Conservation (phyloP, 306 rosid genomes). For the Vigna mungo region DNA sequence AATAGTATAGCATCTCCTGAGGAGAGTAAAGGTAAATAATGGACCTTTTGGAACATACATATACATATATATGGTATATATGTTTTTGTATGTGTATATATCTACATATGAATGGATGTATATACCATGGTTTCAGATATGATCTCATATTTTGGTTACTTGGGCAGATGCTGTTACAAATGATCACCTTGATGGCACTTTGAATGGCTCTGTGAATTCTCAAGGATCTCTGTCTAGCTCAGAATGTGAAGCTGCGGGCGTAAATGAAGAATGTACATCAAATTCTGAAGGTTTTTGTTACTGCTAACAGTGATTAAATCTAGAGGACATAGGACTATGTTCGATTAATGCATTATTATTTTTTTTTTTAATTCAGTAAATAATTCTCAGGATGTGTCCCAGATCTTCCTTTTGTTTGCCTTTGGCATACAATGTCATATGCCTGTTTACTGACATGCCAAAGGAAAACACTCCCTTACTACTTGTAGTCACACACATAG, state of each 20-base stretch:
- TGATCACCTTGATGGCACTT: slow-evolving; percentile 53
- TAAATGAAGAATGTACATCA: slow-evolving; percentile 61
- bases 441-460: neutral
- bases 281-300: slow-evolving; percentile 58
- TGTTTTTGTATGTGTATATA: too few relatives aligned
- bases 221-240: slow-evolving; percentile 54
- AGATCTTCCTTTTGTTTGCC: neutral
- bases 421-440: neutral
- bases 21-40: slow-evolving; percentile 62
- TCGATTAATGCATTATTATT: neutral
- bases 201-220: slow-evolving; percentile 54
- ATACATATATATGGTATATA: too few relatives aligned
- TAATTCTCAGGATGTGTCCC: slow-evolving; percentile 3
- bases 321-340: neutral
- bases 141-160: slow-evolving; percentile 38
- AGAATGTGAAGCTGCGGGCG: slow-evolving; percentile 52
- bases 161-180: slow-evolving; percentile 58
- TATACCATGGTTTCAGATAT: neutral
- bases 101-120: neutral
- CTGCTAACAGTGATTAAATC: slow-evolving; percentile 6
- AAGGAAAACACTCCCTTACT: neutral
- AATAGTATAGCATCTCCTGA: slow-evolving; percentile 50
- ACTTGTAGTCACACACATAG: neutral
- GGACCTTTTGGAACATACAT: neutral
- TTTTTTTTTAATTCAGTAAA: slow-evolving; percentile 22